Base-by-base conservation (phyloP, 2,329 filamentous ascomycete genomes). In the Calonectria multiphialidica region DNA sequence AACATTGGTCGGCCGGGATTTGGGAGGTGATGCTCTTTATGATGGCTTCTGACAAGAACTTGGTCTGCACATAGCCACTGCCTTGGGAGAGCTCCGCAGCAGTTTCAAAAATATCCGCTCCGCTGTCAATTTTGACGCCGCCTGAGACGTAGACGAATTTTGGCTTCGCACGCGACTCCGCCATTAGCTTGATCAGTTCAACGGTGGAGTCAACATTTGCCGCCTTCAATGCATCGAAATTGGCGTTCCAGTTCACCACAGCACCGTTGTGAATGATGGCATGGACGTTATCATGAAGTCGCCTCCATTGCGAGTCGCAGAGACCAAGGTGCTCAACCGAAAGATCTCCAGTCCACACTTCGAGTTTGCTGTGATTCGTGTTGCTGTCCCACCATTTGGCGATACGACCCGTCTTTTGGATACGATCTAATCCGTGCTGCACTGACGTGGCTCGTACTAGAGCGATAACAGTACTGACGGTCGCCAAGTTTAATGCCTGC, bases 261-360 rank as follows among this genome's bases (percentile, higher is more conserved):
- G 35, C 35, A 37, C 35, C 35, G 13, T 37, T 37, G 35, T 37
- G 35, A 10, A 37, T 15, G 35, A 37, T 37, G 35, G 13, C 35
- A 12, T 37, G 94, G 1, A 93, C 92, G 45, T 91, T 87, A 5
- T 91, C 84, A 3, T 15, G 16, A 5, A 98, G 81, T 12, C 84
- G 86, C 59, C 92, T 85, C 93, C 94, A 97, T 3, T 86, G 86
- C 1, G 85, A 84, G 10, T 90, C 87, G 8, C 89, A 87, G 23
- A 98, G 84, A 9, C 94, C 95, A 15, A 98, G 90, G 15, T 89
- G 88, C 2, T 92, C 90, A 78, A 94, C 88, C n/a, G 91, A 89
- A 3, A 98, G 87, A 81, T 95, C 93, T 70, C 95, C 95, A 47
- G 90, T 85, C 2, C 97, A 90, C 49, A 90, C 90, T 68, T 90